These are phyloP conservation scores for Aspergillus baeticus DNA, from an alignment of 495 filamentous ascomycete species.

Conservation along the genomic window DNA sequence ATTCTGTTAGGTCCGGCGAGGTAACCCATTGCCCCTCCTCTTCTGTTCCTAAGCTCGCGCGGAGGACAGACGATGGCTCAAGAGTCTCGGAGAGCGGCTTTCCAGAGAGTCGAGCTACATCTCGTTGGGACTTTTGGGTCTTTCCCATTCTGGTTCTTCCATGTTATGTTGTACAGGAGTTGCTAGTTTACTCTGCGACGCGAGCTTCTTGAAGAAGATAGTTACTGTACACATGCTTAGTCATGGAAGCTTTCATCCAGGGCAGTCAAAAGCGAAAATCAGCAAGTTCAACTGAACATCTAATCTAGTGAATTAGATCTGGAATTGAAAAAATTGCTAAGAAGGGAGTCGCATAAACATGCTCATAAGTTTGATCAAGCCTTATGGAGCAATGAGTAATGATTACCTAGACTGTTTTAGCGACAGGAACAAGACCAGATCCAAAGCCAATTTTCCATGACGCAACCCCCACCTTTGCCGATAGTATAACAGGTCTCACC, in stretches of 20 bases:
- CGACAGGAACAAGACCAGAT: not conserved
- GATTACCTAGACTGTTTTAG: not conserved
- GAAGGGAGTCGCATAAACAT: no score
- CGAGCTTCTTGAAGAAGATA: no score
- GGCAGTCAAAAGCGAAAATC: no score
- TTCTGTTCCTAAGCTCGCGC: slow-evolving; percentile 11
- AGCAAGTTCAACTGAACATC: no score
- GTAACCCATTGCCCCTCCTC: slow-evolving; percentile 27
- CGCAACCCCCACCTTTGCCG: not conserved
- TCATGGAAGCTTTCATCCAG: not conserved
- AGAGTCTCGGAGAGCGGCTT: slow-evolving; percentile 32
- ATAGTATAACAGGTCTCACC: not conserved
- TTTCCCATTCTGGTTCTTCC: slow-evolving; percentile 1
- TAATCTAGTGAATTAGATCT: no score
- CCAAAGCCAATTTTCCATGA: not conserved
- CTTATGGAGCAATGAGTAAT: not conserved
- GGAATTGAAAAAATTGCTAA: no score
- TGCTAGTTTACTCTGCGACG: no score
- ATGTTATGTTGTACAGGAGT: no score
- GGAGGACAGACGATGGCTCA: slow-evolving; percentile 18
- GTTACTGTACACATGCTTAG: not conserved
- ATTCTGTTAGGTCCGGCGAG: slow-evolving; percentile 31
- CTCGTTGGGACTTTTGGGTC: slow-evolving; percentile 16
- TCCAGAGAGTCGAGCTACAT: slow-evolving; percentile 27
- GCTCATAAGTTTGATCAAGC: no score